Evolutionary conservation across 1,139 yeast species (phyloP).

Genomic region (Diutina siamensis): DNA sequence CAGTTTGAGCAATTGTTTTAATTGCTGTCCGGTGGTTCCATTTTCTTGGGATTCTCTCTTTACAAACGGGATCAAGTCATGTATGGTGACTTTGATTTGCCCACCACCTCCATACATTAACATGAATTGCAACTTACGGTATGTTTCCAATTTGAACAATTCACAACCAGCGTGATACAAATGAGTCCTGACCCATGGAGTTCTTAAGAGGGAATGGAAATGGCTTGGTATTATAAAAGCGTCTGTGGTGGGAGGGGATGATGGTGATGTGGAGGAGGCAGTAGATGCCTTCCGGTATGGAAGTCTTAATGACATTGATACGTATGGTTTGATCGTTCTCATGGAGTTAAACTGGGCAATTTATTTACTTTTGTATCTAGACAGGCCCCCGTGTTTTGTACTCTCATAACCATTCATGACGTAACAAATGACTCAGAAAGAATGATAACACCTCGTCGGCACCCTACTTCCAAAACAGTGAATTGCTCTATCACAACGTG

Average conservation of each 20-base stretch:
- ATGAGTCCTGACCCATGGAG: conserved; percentile 4
- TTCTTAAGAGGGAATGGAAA: background rate
- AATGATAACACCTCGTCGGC: too few species aligned
- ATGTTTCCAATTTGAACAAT: conserved; percentile 2
- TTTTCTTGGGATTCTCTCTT: background rate
- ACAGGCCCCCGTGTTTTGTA: too few species aligned
- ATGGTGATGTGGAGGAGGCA: background rate
- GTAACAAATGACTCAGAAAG: background rate
- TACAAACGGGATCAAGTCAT: conserved; percentile 1
- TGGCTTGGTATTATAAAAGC: background rate
- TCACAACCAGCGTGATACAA: conserved; percentile 2
- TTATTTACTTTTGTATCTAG: too few species aligned
- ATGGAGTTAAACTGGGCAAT: too few species aligned
- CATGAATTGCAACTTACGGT: conserved; percentile 2
- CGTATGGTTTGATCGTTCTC: too few species aligned
- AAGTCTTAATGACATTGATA: background rate
- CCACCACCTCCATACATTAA: conserved; percentile 3
- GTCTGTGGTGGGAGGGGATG: background rate
- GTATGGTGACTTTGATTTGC: background rate
- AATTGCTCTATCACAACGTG: too few species aligned
- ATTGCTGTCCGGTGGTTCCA: background rate
- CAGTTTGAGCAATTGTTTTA: background rate
- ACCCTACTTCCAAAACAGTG: too few species aligned
- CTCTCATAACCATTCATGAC: background rate
- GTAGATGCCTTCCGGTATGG: background rate